Evolutionary conservation across 1,284 basidiomycete genomes (phyloP).

Genomic region (Ceratobasidium sp.): DNA sequence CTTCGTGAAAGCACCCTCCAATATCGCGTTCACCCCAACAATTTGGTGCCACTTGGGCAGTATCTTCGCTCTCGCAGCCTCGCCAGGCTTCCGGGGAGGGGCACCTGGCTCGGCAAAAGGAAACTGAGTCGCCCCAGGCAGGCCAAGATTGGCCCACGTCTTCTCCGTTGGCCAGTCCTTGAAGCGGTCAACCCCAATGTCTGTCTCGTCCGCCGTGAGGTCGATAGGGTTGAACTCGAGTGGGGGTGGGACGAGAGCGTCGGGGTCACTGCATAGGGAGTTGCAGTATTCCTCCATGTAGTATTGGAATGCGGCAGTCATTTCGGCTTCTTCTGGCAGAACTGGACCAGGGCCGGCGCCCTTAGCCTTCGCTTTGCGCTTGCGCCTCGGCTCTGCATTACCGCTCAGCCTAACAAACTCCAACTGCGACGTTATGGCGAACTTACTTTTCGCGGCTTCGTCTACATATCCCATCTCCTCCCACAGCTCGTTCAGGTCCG

Average conservation of each 20-base stretch:
- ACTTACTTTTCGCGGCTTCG: not conserved
- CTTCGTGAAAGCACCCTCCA: constrained; percentile 3
- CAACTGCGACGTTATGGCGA: not conserved
- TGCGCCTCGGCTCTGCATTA: not conserved
- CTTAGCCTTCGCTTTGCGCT: not conserved
- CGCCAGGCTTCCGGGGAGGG: too few species aligned
- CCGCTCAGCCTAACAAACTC: not conserved
- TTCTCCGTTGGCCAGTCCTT: not conserved
- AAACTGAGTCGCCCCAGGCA: constrained; percentile 2
- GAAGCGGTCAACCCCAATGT: constrained; percentile 10
- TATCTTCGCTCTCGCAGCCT: not conserved
- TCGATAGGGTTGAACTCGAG: not conserved
- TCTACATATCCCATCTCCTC: not conserved
- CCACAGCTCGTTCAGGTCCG: constrained; percentile 1
- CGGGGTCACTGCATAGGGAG: not conserved
- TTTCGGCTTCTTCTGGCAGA: not conserved
- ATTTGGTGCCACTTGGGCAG: not conserved
- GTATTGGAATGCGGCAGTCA: not conserved
- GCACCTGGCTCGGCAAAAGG: constrained; percentile 20
- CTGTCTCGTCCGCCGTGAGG: not conserved
- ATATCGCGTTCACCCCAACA: not conserved
- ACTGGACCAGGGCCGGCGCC: not conserved
- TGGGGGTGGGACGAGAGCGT: not conserved
- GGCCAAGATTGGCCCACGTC: not conserved
- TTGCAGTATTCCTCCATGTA: constrained; percentile 23